Evolutionary conservation across 768 basidiomycete genomes (phyloP).

Genomic region (Phanerochaete carnosa): DNA sequence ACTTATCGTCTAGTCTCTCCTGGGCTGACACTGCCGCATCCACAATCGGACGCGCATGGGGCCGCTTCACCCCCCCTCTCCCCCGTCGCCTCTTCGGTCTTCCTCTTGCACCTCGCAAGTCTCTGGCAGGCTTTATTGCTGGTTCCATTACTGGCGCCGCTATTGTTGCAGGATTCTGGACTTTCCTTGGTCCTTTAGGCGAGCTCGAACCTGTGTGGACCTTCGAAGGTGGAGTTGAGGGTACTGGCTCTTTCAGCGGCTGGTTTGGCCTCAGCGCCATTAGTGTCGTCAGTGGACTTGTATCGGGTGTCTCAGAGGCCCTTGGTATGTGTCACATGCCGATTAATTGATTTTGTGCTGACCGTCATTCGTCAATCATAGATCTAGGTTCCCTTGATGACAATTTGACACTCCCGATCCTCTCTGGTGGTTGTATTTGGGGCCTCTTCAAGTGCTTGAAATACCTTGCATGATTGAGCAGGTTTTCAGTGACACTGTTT

Average conservation of each 20-base stretch:
- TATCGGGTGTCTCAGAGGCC: slow-evolving; percentile 86
- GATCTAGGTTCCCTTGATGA: slow-evolving; percentile 86
- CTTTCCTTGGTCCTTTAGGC: slow-evolving; percentile 49
- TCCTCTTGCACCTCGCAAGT: slow-evolving; percentile 79
- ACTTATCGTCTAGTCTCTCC: slow-evolving; percentile 59
- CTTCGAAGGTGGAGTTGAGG: slow-evolving; percentile 47
- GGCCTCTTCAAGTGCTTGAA: slow-evolving; percentile 43
- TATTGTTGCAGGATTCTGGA: slow-evolving; percentile 73
- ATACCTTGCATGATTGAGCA: slow-evolving; percentile 25
- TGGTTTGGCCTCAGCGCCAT: slow-evolving; percentile 52
- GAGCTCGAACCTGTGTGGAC: slow-evolving; percentile 46
- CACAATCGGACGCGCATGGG: slow-evolving; percentile 84
- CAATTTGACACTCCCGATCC: slow-evolving; percentile 85
- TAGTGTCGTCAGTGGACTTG: slow-evolving; percentile 65
- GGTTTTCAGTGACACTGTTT: neutral
- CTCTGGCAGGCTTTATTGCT: slow-evolving; percentile 79
- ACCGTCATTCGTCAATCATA: slow-evolving; percentile 25
- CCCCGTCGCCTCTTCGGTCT: slow-evolving; percentile 51
- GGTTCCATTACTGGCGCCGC: slow-evolving; percentile 68
- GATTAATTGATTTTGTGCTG: neutral
- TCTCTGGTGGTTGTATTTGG: slow-evolving; percentile 75
- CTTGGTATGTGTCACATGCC: slow-evolving; percentile 54
- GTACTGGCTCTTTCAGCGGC: slow-evolving; percentile 32
- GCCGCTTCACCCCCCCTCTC: slow-evolving; percentile 60
- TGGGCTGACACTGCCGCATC: slow-evolving; percentile 97